A percentile compares a stretch with the other conserved stretches of the same genome.
phyloP scores from a whole-genome alignment of 371 early-diverging fungal species.

The Mucor piriformis region DNA sequence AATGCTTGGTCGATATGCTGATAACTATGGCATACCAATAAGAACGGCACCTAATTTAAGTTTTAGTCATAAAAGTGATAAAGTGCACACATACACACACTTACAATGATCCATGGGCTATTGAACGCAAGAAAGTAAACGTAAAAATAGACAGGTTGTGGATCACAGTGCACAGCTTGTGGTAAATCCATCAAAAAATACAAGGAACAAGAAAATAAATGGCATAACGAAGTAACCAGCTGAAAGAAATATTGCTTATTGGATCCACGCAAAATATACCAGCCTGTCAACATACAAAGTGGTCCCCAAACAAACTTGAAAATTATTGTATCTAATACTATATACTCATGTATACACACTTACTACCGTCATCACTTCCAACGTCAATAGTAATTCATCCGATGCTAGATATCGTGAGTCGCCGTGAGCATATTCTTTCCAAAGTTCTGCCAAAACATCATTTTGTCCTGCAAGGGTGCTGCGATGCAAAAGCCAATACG shows the following conservation, averaged over 20 bases:
- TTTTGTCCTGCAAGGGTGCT: slow-evolving; percentile 65
- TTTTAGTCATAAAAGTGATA: no score
- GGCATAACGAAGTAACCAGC: slow-evolving; percentile 57
- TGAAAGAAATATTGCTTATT: slow-evolving; percentile 73
- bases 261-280: slow-evolving; percentile 60
- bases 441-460: slow-evolving; percentile 74
- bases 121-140: slow-evolving; percentile 49
- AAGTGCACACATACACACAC: no score
- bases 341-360: slow-evolving; percentile 6
- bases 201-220: slow-evolving; percentile 37
- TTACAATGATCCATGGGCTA: slow-evolving; percentile 47
- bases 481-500: slow-evolving; percentile 78
- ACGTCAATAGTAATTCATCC: slow-evolving; percentile 77
- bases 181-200: slow-evolving; percentile 46
- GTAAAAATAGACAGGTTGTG: slow-evolving; percentile 48
- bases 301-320: slow-evolving; percentile 76
- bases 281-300: slow-evolving; percentile 67
- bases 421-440: slow-evolving; percentile 90
- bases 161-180: slow-evolving; percentile 35
- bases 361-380: slow-evolving; percentile 91
- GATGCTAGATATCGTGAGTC: slow-evolving; percentile 86
- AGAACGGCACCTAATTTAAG: slow-evolving; percentile 20
- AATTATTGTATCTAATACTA: not conserved
- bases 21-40: slow-evolving; percentile 11
- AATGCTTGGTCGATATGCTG: slow-evolving; percentile 1